Evolutionary conservation across 148 eudicot genomes (phyloP).

Genomic region (Bassia scoparia): DNA sequence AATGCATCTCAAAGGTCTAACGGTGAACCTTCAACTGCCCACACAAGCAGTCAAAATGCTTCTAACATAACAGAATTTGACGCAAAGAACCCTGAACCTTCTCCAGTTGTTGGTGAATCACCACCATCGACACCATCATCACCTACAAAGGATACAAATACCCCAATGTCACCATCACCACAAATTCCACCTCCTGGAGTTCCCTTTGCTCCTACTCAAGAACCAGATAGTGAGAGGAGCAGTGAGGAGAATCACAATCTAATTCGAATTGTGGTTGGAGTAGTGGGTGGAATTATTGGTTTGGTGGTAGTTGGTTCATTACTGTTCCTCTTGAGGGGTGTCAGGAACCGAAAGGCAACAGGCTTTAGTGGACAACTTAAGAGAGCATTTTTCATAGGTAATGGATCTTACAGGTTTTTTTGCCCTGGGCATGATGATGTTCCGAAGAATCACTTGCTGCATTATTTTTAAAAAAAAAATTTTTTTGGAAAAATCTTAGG

Average conservation of each 20-base stretch:
- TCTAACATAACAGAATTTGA: not conserved
- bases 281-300: constrained; percentile 25
- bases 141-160: not conserved
- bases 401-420: not conserved
- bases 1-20: not conserved
- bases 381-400: constrained; percentile 72
- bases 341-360: constrained; percentile 38
- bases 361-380: constrained; percentile 75
- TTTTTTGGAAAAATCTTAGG: constrained; percentile 25
- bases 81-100: not conserved
- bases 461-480: constrained; percentile 1
- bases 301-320: constrained; percentile 24
- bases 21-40: not conserved
- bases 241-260: too few relatives aligned
- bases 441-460: constrained; percentile 16
- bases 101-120: not conserved
- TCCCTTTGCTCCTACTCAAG: not conserved
- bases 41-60: not conserved
- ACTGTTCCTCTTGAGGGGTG: constrained; percentile 36
- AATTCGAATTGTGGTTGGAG: constrained; percentile 11
- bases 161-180: not conserved
- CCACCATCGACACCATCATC: constrained; percentile 7
- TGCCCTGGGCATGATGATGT: not conserved
- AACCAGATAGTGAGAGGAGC: too few relatives aligned
- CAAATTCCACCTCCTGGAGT: not conserved